Conservation (phyloP, 176 grass and related monocot species). For the Juncus inflexus region DNA sequence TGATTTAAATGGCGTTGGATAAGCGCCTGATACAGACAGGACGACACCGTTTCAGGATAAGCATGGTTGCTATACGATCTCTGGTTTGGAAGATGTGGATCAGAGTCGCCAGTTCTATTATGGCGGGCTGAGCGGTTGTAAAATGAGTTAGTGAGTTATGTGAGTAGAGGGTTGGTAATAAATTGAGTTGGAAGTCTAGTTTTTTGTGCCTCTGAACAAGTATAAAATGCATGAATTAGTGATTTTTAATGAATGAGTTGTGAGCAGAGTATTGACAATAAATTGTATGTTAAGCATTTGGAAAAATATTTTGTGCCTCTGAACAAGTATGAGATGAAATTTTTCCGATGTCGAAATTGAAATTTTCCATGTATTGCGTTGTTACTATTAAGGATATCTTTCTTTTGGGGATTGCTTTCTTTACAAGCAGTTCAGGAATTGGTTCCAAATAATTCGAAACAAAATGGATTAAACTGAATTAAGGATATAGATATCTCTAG, state of each 20-base stretch:
- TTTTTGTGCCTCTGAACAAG: background rate
- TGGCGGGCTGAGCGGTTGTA: background rate
- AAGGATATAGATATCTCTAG: no score
- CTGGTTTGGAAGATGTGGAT: background rate
- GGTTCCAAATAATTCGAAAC: no score
- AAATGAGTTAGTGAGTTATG: no score
- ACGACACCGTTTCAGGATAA: background rate
- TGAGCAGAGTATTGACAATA: background rate
- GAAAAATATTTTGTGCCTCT: background rate
- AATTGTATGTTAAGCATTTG: background rate
- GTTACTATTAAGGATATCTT: no score
- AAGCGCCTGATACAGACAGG: background rate
- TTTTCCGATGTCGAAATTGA: background rate
- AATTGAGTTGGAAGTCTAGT: background rate
- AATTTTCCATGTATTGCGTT: no score
- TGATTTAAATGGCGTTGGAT: background rate
- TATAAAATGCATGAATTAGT: background rate
- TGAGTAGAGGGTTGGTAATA: background rate
- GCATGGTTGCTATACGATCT: background rate
- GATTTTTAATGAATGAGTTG: background rate
- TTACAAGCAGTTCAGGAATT: no score
- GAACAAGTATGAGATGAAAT: background rate
- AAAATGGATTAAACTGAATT: no score
- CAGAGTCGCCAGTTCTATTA: background rate
- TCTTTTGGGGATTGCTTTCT: no score